A percentile compares a stretch with the other conserved stretches of the same genome.
These are phyloP conservation scores for Pythium dissotocum DNA, from an alignment of 352 stramenopile genomes.

Conservation along the genomic window DNA sequence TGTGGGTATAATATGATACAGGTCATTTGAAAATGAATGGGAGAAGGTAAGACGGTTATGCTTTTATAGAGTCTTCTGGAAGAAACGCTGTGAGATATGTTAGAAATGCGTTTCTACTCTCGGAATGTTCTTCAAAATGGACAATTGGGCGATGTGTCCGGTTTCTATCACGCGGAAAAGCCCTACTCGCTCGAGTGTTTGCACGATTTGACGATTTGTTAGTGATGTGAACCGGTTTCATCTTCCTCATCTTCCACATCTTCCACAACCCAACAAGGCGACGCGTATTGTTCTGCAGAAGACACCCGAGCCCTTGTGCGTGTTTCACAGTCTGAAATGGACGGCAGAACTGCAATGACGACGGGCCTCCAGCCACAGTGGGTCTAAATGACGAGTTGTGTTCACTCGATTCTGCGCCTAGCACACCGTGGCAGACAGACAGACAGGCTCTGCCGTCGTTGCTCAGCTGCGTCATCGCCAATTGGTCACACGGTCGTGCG, in stretches of 20 bases:
- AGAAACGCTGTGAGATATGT: background rate
- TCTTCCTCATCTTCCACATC: background rate
- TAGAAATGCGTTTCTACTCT: background rate
- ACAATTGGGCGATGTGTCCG: background rate
- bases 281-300: background rate
- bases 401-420: no score
- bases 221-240: background rate
- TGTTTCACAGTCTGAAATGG: background rate
- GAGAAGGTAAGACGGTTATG: background rate
- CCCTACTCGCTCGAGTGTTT: background rate
- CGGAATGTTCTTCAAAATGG: constrained; percentile 1
- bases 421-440: background rate
- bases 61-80: background rate
- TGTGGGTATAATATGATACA: background rate
- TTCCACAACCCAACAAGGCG: background rate
- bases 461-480: background rate
- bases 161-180: background rate
- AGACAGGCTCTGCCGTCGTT: background rate
- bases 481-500: background rate
- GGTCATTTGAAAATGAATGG: background rate
- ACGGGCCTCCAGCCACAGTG: background rate
- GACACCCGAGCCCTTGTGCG: constrained; percentile 2
- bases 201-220: constrained; percentile 4
- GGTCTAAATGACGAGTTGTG: background rate
- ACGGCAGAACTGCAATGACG: no score